phyloP scores from a whole-genome alignment of 805 yeast species.

The Hanseniaspora hatyaiensis region DNA sequence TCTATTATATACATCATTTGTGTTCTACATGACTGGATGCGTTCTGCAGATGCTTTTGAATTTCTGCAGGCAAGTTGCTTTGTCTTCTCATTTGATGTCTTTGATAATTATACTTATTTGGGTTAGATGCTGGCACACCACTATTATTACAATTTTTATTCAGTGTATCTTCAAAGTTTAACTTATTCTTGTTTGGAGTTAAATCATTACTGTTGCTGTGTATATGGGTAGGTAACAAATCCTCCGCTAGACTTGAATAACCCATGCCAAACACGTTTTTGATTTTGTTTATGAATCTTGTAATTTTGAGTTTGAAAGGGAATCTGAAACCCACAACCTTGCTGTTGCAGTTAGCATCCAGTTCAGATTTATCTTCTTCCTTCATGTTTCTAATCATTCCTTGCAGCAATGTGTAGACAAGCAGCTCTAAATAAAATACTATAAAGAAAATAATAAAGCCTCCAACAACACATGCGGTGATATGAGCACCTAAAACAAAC shows the following conservation, averaged over 20 bases:
- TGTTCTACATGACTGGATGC: not conserved
- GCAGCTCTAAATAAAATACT: conserved; percentile 38
- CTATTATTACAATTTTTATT: not conserved
- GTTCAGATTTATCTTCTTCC: not conserved
- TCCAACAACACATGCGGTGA: conserved; percentile 54
- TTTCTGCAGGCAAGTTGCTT: conserved; percentile 11
- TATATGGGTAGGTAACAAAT: not conserved
- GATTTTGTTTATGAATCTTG: conserved; percentile 24
- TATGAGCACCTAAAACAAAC: conserved; percentile 61
- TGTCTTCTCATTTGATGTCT: conserved; percentile 17
- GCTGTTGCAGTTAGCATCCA: conserved; percentile 5
- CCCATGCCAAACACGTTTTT: conserved; percentile 20
- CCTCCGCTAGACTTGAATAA: conserved; percentile 3
- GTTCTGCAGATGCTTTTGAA: not conserved
- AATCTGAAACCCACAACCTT: conserved; percentile 18
- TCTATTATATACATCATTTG: no score
- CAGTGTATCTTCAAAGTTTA: no score
- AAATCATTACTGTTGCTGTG: conserved; percentile 2
- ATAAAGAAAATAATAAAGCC: conserved; percentile 52
- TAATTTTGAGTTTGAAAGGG: conserved; percentile 1
- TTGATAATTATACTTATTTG: conserved; percentile 10
- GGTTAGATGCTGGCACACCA: not conserved
- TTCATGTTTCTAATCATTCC: conserved; percentile 17
- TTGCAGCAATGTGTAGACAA: conserved; percentile 34
- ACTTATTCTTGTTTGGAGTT: not conserved